Evolutionary conservation across 23 red algal species (phyloP).

Genomic region (Gracilaria vermiculophylla): DNA sequence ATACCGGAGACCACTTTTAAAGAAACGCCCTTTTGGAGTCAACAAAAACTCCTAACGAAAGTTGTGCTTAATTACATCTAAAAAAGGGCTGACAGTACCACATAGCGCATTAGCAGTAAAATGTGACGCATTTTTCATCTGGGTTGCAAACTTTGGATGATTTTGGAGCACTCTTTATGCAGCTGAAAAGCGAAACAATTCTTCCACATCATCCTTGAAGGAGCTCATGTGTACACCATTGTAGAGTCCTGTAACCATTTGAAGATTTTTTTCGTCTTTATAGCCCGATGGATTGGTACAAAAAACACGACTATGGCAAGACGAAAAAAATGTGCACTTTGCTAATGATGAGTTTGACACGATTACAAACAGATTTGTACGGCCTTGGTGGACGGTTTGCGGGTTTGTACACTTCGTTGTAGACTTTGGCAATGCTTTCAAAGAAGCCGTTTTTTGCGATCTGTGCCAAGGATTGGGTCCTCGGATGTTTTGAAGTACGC

Average conservation of each 20-base stretch:
- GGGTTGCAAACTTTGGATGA: slow-evolving; percentile 7
- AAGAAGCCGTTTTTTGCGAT: neutral
- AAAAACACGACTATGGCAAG: neutral
- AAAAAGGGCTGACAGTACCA: no score
- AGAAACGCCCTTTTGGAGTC: no score
- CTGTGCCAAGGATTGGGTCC: neutral
- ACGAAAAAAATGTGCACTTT: neutral
- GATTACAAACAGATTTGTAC: neutral
- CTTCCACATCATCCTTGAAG: neutral
- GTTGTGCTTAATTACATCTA: no score
- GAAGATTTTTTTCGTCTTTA: neutral
- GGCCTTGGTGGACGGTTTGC: no score
- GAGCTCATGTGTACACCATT: neutral
- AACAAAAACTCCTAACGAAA: no score
- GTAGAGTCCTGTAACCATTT: neutral
- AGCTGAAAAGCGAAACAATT: neutral
- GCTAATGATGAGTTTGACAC: neutral
- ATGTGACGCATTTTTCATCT: neutral
- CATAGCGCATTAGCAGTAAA: no score
- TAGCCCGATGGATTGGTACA: neutral
- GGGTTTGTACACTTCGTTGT: no score
- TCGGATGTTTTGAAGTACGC: neutral
- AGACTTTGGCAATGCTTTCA: no score
- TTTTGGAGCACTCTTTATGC: neutral
- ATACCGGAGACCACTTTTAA: no score